Conservation (phyloP, 2,329 filamentous ascomycete species). For the Epichloe gansuensis region DNA sequence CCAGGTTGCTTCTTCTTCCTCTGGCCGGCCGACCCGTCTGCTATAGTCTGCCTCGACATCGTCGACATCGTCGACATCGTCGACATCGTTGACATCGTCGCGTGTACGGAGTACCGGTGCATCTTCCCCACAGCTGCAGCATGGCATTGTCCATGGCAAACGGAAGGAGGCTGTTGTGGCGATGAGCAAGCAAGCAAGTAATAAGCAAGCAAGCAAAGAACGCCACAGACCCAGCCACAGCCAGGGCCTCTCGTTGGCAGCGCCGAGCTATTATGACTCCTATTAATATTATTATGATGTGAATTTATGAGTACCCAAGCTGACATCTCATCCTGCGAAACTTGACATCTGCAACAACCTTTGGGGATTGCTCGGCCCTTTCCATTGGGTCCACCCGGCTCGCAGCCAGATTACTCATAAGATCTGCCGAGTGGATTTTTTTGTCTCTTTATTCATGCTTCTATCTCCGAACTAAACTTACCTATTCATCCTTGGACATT, state of each 20-base stretch:
- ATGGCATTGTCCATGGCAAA: no score
- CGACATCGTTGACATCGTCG: no score
- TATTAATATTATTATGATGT: no score
- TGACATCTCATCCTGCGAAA: not conserved
- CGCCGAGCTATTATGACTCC: no score
- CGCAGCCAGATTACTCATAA: not conserved
- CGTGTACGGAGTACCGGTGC: not conserved
- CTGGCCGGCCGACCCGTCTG: no score
- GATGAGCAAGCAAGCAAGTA: no score
- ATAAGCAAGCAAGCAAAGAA: not conserved
- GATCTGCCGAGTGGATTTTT: not conserved
- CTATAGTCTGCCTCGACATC: no score
- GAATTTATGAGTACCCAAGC: no score
- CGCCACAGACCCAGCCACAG: not conserved
- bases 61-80: no score
- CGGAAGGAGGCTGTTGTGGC: not conserved
- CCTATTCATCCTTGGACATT: not conserved
- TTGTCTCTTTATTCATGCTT: not conserved
- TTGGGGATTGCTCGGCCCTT: conserved; percentile 5
- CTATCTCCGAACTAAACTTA: not conserved
- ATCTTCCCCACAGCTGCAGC: not conserved
- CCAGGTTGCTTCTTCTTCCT: no score
- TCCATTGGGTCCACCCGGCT: conserved; percentile 3
- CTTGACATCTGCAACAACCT: not conserved
- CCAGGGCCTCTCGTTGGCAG: not conserved